Conservation (phyloP, 1,284 basidiomycete species). For the Pseudozyma pruni region DNA sequence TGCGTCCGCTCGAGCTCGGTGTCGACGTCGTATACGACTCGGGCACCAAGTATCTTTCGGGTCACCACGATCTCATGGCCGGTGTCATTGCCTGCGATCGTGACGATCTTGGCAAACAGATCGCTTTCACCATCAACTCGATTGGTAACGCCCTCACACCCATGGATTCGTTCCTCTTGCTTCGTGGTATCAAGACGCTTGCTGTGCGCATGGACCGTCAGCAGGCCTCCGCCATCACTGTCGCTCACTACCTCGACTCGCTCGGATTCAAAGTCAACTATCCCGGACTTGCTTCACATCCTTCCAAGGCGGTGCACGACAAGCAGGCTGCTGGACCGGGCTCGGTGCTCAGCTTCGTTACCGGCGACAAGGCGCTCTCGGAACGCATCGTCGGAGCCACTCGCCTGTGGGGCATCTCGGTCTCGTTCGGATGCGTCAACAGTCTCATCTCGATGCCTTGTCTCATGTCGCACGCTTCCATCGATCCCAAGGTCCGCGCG, state of each 20-base stretch:
- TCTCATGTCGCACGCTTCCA: conserved; percentile 98
- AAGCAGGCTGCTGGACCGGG: conserved; percentile 82
- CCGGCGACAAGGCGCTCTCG: conserved; percentile 87
- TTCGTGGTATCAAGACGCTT: conserved; percentile 95
- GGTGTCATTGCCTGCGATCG: conserved; percentile 78
- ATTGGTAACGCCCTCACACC: conserved; percentile 96
- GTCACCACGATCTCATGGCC: conserved; percentile 99
- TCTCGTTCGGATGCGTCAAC: conserved; percentile 98
- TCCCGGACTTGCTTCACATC: conserved; percentile 86
- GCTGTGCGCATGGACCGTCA: conserved; percentile 96
- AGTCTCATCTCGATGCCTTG: conserved; percentile 99
- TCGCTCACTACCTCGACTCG: conserved; percentile 85
- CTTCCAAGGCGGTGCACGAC: conserved; percentile 85
- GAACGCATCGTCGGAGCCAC: conserved; percentile 93
- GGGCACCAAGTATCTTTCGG: conserved; percentile 95
- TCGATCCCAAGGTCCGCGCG: conserved; percentile 89
- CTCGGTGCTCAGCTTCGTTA: conserved; percentile 93
- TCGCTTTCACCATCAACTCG: conserved; percentile 93
- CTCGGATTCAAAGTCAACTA: conserved; percentile 95
- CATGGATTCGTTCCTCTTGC: conserved; percentile 82
- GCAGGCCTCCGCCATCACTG: conserved; percentile 82
- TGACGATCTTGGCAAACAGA: conserved; percentile 86
- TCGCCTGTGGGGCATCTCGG: conserved; percentile 94
- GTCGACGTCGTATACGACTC: conserved; percentile 98
- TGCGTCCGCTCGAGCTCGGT: conserved; percentile 93